Conservation (phyloP, 305 asterid species). For the Coffea humblotiana region DNA sequence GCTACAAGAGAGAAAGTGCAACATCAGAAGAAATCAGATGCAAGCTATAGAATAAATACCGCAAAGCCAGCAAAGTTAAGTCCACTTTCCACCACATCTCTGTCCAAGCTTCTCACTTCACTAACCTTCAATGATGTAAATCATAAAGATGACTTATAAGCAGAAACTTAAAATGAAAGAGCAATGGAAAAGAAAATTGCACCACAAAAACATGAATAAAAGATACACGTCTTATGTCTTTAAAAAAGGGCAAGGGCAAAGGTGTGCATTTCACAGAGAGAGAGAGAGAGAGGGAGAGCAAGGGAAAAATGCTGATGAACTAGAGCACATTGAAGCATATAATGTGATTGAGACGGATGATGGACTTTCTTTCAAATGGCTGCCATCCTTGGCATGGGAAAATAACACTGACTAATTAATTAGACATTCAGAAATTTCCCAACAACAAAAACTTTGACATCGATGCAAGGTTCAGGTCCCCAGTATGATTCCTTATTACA, state of each 20-base stretch:
- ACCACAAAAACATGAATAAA: neutral
- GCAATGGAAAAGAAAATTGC: neutral
- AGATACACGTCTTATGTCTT: neutral
- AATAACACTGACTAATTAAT: neutral
- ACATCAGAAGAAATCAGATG: neutral
- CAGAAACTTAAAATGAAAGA: conserved; percentile 10
- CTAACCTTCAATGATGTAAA: conserved; percentile 68
- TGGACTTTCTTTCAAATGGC: neutral
- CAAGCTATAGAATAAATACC: conserved; percentile 41
- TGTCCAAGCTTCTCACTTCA: conserved; percentile 92
- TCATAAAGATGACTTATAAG: conserved; percentile 21
- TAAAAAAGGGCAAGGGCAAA: neutral
- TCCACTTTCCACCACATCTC: conserved; percentile 77
- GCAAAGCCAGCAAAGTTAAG: conserved; percentile 97
- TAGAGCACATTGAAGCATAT: neutral
- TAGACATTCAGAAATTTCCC: neutral
- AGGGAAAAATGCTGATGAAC: neutral
- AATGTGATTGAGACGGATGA: neutral
- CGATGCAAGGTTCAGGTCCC: neutral
- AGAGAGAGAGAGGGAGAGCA: neutral
- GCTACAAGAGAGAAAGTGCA: neutral
- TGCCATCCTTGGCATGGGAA: neutral
- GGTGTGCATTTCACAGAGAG: neutral
- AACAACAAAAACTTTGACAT: neutral
- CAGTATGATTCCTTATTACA: neutral